phyloP scores from a whole-genome alignment of 768 basidiomycete genomes.

The Megacollybia marginata region DNA sequence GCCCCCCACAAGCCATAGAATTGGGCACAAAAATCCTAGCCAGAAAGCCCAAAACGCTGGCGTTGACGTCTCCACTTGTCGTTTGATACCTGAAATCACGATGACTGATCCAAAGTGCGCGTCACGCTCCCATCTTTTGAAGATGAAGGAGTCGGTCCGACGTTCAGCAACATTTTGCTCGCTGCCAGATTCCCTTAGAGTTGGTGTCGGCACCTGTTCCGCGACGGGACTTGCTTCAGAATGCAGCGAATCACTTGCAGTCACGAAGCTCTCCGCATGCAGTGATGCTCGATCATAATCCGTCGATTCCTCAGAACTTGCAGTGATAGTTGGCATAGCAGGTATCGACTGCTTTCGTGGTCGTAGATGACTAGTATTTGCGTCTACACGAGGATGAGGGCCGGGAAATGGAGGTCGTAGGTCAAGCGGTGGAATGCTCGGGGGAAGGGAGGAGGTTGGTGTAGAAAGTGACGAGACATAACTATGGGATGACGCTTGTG shows the following conservation, averaged over 20 bases:
- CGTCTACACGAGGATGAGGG: slow-evolving; percentile 24
- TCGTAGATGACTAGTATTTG: slow-evolving; percentile 20
- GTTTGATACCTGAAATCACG: slow-evolving; percentile 23
- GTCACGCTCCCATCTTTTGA: slow-evolving; percentile 42
- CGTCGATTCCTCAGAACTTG: slow-evolving; percentile 20
- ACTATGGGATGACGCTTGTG: slow-evolving; percentile 55
- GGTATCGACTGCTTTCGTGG: slow-evolving; percentile 17
- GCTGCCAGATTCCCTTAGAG: not conserved
- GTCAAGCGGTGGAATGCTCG: slow-evolving; percentile 54
- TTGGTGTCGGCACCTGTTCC: not conserved
- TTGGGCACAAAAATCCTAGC: slow-evolving; percentile 65
- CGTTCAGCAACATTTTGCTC: not conserved
- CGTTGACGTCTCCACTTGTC: slow-evolving; percentile 26
- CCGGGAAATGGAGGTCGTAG: slow-evolving; percentile 46
- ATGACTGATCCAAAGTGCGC: slow-evolving; percentile 27
- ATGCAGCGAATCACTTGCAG: slow-evolving; percentile 26
- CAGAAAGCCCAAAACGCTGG: slow-evolving; percentile 63
- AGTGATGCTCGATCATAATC: slow-evolving; percentile 30
- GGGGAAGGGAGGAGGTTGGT: slow-evolving; percentile 24
- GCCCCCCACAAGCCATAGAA: slow-evolving; percentile 72
- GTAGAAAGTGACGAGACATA: slow-evolving; percentile 36
- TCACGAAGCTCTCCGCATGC: slow-evolving; percentile 52
- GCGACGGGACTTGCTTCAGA: not conserved
- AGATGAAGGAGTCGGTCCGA: slow-evolving; percentile 25
- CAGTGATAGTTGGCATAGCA: slow-evolving; percentile 32